Evolutionary conservation across 192 early-diverging fungal genomes (phyloP).

Genomic region (Coemansia sp.): DNA sequence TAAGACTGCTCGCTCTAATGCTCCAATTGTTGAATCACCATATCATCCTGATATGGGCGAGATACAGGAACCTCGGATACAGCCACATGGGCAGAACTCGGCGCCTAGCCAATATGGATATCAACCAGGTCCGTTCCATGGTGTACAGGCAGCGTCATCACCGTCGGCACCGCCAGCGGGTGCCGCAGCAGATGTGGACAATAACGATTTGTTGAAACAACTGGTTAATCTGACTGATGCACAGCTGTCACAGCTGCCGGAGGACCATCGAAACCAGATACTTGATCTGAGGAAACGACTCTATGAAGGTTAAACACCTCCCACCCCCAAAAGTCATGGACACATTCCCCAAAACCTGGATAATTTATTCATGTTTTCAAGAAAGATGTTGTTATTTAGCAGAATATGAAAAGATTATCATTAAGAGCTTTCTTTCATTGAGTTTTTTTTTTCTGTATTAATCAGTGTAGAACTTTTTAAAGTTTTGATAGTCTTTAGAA

Average conservation of each 20-base stretch:
- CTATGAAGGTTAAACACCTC: not conserved
- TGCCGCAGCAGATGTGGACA: slow-evolving; percentile 11
- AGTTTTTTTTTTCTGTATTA: too few relatives aligned
- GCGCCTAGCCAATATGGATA: not conserved
- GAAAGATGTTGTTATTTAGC: not conserved
- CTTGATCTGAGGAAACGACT: slow-evolving; percentile 57
- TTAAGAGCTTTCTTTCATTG: too few relatives aligned
- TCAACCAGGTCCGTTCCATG: not conserved
- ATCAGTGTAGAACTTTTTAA: too few relatives aligned
- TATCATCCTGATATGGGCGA: not conserved
- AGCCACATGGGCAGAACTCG: not conserved
- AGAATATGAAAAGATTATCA: too few relatives aligned
- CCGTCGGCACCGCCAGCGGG: slow-evolving; percentile 1
- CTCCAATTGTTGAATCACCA: not conserved
- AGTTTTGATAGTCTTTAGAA: too few relatives aligned
- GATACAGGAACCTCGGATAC: not conserved
- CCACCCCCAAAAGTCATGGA: not conserved
- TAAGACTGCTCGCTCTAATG: not conserved
- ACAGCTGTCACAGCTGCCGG: slow-evolving; percentile 75
- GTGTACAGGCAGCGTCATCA: not conserved
- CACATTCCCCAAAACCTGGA: not conserved
- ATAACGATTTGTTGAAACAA: slow-evolving; percentile 72
- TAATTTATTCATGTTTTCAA: not conserved
- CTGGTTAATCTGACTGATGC: slow-evolving; percentile 78
- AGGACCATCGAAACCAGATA: slow-evolving; percentile 74